Percentiles rank a stretch among this genome's conserved stretches.
These are phyloP conservation scores for Colletotrichum simmondsii DNA, from an alignment of 2,329 filamentous ascomycete genomes.

Conservation along the genomic window DNA sequence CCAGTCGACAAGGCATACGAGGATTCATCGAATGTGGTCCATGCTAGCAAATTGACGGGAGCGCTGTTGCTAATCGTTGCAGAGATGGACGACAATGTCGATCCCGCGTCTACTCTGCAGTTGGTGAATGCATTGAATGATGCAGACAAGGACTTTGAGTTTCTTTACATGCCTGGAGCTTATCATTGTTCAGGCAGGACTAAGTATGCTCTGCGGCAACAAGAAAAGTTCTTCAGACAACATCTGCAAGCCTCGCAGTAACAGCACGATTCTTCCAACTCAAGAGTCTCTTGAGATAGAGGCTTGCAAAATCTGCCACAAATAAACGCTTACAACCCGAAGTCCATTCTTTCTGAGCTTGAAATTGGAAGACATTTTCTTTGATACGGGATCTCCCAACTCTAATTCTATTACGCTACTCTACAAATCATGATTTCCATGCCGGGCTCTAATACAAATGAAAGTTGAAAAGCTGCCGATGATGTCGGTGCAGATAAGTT, in stretches of 20 bases:
- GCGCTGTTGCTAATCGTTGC: slow-evolving; percentile 43
- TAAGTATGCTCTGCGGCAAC: background rate
- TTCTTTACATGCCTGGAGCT: slow-evolving; percentile 41
- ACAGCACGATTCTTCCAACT: background rate
- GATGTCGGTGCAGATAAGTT: too few species aligned
- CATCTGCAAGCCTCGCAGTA: slow-evolving; percentile 1
- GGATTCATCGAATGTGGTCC: slow-evolving; percentile 41
- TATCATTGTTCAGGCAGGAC: background rate
- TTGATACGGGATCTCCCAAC: too few species aligned
- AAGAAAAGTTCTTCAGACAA: background rate
- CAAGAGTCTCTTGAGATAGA: too few species aligned
- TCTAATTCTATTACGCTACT: too few species aligned
- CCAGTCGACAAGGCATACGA: slow-evolving; percentile 43
- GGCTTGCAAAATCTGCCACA: background rate
- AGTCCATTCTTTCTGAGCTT: background rate
- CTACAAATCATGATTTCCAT: too few species aligned
- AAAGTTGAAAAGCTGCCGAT: too few species aligned
- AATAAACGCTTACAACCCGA: background rate
- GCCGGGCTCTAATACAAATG: too few species aligned
- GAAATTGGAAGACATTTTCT: too few species aligned
- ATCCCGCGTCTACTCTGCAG: slow-evolving; percentile 43
- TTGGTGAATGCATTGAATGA: slow-evolving; percentile 40
- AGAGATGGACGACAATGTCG: slow-evolving; percentile 43
- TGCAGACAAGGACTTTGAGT: slow-evolving; percentile 42
- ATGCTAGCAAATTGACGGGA: slow-evolving; percentile 41